phyloP scores from a whole-genome alignment of 768 basidiomycete species.

The Trametes meyenii region DNA sequence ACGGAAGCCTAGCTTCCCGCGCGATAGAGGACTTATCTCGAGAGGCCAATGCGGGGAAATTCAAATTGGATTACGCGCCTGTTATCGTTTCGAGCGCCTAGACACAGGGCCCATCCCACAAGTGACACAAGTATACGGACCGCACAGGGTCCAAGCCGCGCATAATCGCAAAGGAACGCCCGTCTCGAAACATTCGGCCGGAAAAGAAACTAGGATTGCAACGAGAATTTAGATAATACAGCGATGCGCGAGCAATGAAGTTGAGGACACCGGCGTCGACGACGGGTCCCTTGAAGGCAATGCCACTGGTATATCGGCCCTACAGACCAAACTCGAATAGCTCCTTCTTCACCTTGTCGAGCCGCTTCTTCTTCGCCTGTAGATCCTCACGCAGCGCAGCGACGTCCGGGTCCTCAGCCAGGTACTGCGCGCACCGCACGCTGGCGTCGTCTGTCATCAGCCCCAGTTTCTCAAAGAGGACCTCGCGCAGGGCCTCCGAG shows the following conservation, averaged over 20 bases:
- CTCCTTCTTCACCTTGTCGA: conserved; percentile 44
- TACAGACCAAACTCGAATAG: conserved; percentile 36
- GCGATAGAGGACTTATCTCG: not conserved
- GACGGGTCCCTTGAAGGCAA: too few relatives aligned
- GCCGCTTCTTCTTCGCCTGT: conserved; percentile 34
- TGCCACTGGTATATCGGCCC: too few relatives aligned
- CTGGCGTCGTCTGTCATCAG: conserved; percentile 37
- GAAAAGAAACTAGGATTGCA: too few relatives aligned
- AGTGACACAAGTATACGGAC: not conserved
- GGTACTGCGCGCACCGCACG: conserved; percentile 42
- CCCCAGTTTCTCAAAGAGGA: conserved; percentile 39
- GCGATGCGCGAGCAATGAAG: too few relatives aligned
- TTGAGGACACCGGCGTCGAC: too few relatives aligned
- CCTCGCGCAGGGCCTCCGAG: conserved; percentile 34
- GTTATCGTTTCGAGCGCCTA: conserved; percentile 5
- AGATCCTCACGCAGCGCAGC: conserved; percentile 41
- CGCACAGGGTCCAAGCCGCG: too few relatives aligned
- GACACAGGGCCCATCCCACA: not conserved
- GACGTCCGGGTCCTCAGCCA: conserved; percentile 47
- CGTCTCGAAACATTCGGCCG: too few relatives aligned
- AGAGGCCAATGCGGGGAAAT: not conserved
- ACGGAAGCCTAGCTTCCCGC: not conserved
- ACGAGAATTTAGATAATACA: too few relatives aligned
- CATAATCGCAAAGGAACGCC: too few relatives aligned
- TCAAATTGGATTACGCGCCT: not conserved